Evolutionary conservation across 2,329 filamentous ascomycete genomes (phyloP).

Genomic region (Aureobasidium sp.): DNA sequence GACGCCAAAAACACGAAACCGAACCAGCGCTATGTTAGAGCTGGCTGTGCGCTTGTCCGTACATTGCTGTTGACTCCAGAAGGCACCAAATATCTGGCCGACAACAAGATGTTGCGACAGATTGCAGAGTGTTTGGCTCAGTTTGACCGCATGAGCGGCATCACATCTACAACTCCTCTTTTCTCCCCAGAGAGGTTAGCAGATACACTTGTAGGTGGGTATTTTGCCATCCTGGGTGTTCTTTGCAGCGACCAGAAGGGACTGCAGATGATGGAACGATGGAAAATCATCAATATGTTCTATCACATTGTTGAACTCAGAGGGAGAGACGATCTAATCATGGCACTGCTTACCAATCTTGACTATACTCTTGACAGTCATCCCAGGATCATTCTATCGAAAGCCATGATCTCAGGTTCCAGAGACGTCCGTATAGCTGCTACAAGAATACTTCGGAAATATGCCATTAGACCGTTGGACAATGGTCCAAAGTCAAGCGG

Average conservation of each 20-base stretch:
- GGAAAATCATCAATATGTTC: constrained; percentile 99
- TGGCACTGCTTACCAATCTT: constrained; percentile 78
- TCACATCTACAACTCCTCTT: constrained; percentile 74
- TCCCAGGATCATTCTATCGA: constrained; percentile 83
- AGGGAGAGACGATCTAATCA: constrained; percentile 84
- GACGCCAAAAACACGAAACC: constrained; percentile 83
- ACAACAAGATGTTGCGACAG: constrained; percentile 89
- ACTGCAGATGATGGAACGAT: constrained; percentile 81
- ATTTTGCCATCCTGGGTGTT: constrained; percentile 85
- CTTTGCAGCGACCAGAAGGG: constrained; percentile 76
- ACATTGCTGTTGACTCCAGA: constrained; percentile 78
- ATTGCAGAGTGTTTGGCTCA: constrained; percentile 94
- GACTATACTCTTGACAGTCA: constrained; percentile 83
- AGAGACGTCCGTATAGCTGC: constrained; percentile 87
- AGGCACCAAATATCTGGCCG: constrained; percentile 73
- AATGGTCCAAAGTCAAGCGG: constrained; percentile 26
- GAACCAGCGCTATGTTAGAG: constrained; percentile 87
- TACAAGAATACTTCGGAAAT: constrained; percentile 78
- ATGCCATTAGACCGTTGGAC: constrained; percentile 56
- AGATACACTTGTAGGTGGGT: constrained; percentile 83
- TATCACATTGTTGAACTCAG: constrained; percentile 94
- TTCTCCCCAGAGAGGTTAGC: constrained; percentile 79
- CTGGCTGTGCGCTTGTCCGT: constrained; percentile 80
- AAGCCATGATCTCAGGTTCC: constrained; percentile 82
- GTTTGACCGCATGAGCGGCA: constrained; percentile 69